Base-by-base conservation (phyloP, 1,284 basidiomycete genomes). In the Meripilus lineatus region DNA sequence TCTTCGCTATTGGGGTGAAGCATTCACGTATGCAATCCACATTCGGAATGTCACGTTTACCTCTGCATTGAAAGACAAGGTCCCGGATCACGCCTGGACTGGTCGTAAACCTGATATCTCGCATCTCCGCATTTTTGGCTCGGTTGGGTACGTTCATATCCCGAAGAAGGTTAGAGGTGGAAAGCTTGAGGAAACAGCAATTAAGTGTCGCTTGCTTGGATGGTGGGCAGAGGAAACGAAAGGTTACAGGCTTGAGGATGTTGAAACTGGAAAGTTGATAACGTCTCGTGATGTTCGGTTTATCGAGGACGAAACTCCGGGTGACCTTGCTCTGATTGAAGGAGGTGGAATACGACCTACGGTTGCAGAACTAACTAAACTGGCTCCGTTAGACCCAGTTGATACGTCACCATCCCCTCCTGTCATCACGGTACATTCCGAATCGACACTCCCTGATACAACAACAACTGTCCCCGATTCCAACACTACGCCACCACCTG, bases 81-180 rank as follows among this genome's bases (percentile, higher is more conserved):
- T 32, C 7, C 47, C 47, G 8, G 32, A 32, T 25, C 44, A 49
- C 20, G 30, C 24, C 21, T 40, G 23, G 30, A 26, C 28, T 22
- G 22, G 22, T 8, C 15, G 34, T 25, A 49, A 49, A 24, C 47
- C 50, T 22, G 38, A 40, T 38, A 33, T 49, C 20, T 45, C 47
- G 26, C 40, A 48, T 37, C 44, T 50, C 39, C 30, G 46, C 20
- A 42, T 45, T 14, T 52, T 41, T 28, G 47, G 51, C 5, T 70
- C 61, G 36, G 52, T 52, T 26, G 60, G 62, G 6, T 68, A 61
- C 55, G 60, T 63, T 18, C 58, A 63, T 32, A 49, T 62, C n/a
- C 54, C 58, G 36, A 63, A 58, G 51, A 50, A 61, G n/a, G n/a
- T n/a, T n/a, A n/a, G n/a, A n/a, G n/a, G n/a, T n/a, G n/a, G 34